These are phyloP conservation scores for Phaeomoniella chlamydospora DNA, from an alignment of 2,329 filamentous ascomycete species.

Conservation along the genomic window DNA sequence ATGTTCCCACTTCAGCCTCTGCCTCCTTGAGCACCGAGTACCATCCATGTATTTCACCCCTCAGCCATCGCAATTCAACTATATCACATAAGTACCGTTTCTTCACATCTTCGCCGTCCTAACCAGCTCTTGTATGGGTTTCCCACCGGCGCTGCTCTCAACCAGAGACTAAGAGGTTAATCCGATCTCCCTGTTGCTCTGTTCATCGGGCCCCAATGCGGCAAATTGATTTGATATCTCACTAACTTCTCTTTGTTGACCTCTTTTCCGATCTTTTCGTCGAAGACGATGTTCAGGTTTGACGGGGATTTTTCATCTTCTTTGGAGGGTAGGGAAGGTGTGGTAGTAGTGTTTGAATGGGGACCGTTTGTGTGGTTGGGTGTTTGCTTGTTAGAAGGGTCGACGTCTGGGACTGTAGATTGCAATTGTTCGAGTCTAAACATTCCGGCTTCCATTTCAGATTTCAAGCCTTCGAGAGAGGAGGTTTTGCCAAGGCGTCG, in stretches of 20 bases:
- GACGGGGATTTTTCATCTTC: neutral
- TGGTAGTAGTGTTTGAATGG: neutral
- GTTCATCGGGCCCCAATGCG: conserved; percentile 84
- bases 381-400: neutral
- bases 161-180: too few relatives aligned
- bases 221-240: conserved; percentile 75
- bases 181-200: conserved; percentile 16
- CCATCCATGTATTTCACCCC: too few relatives aligned
- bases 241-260: conserved; percentile 55
- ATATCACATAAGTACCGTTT: too few relatives aligned
- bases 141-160: too few relatives aligned
- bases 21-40: too few relatives aligned
- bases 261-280: conserved; percentile 63
- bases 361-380: neutral
- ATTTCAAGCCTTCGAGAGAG: conserved; percentile 22
- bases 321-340: neutral
- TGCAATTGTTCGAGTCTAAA: conserved; percentile 16
- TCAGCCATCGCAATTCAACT: too few relatives aligned
- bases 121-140: too few relatives aligned
- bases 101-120: too few relatives aligned
- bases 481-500: conserved; percentile 17
- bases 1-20: too few relatives aligned
- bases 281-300: conserved; percentile 55
- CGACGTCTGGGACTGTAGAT: neutral
- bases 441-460: conserved; percentile 27